Base-by-base conservation (phyloP, 192 early-diverging fungal species). In the Lobosporangium transversale region DNA sequence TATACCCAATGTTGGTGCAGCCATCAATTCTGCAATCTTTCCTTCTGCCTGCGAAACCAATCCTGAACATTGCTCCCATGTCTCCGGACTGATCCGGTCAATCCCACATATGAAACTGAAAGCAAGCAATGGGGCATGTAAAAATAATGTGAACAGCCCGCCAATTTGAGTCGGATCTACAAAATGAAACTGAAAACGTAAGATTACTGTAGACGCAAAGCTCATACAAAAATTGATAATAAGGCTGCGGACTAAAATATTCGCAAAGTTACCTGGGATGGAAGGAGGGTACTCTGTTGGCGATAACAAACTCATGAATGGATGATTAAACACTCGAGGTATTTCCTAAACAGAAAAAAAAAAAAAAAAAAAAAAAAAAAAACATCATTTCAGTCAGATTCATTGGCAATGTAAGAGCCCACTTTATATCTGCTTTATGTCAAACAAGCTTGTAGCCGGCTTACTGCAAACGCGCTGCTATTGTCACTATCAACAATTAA, bases 401-500 rank as follows among this genome's bases (percentile, higher is more conserved):
- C 26, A 2, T 53, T n/a, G n/a, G n/a, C n/a, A n/a, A n/a, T n/a
- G n/a, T n/a, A n/a, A n/a, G n/a, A n/a, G n/a, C n/a, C n/a, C n/a
- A n/a, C n/a, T n/a, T n/a, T n/a, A n/a, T n/a, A n/a, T n/a, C n/a
- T n/a, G n/a, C n/a, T n/a, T n/a, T n/a, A n/a, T n/a, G n/a, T n/a
- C n/a, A n/a, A n/a, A n/a, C n/a, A n/a, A n/a, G n/a, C n/a, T n/a
- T n/a, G n/a, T n/a, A n/a, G n/a, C n/a, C n/a, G n/a, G n/a, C 68
- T 30, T 80, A 92, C 92, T 66, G 88, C 88, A 82, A 98, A 99
- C 6, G 91, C 93, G 3, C 66, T 68, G 21, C 93, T 94, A 75
- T 96, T 94, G 60, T 87, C 90, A 81, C 95, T 97, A 67, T 99
- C 97, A 18, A 99, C 86, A 54, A 99, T 87, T 21, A 98, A 70